phyloP scores from a whole-genome alignment of 768 basidiomycete species.

The Coprinopsis marcescibilis region DNA sequence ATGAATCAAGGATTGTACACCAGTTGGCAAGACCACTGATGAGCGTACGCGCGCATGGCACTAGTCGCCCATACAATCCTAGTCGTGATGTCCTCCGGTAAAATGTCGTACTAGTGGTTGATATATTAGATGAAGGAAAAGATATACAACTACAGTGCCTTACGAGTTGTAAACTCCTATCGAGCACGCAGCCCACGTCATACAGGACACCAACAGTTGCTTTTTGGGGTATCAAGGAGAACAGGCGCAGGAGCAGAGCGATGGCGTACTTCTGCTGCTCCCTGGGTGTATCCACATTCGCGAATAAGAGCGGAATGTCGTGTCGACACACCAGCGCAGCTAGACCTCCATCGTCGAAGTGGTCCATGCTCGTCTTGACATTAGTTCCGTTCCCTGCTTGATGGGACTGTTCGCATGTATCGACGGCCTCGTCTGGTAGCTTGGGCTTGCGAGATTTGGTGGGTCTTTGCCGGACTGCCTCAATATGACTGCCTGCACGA shows the following conservation, averaged over 20 bases:
- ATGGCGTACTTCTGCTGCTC: constrained; percentile 14
- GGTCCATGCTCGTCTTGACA: not conserved
- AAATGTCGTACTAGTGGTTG: constrained; percentile 21
- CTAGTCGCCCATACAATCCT: constrained; percentile 25
- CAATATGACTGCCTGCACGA: not conserved
- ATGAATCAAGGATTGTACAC: constrained; percentile 25
- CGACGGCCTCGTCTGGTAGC: not conserved
- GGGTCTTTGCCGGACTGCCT: not conserved
- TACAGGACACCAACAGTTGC: constrained; percentile 24
- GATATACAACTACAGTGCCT: constrained; percentile 10
- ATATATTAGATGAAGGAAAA: not conserved
- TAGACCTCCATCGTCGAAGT: constrained; percentile 27
- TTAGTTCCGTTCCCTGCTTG: not conserved
- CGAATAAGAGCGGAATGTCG: constrained; percentile 27
- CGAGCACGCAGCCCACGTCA: constrained; percentile 30
- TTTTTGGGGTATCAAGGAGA: constrained; percentile 19
- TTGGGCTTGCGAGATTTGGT: not conserved
- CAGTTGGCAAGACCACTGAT: constrained; percentile 29
- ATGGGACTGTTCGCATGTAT: not conserved
- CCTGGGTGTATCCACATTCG: constrained; percentile 31
- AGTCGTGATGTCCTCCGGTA: constrained; percentile 14
- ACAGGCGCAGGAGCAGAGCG: constrained; percentile 26
- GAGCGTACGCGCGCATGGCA: constrained; percentile 35
- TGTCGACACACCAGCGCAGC: constrained; percentile 33
- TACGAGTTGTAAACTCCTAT: constrained; percentile 25